A percentile compares a stretch with the other conserved stretches of the same genome.
Evolutionary conservation across 768 basidiomycete species (phyloP).

Genomic region (Trametes coccinea): DNA sequence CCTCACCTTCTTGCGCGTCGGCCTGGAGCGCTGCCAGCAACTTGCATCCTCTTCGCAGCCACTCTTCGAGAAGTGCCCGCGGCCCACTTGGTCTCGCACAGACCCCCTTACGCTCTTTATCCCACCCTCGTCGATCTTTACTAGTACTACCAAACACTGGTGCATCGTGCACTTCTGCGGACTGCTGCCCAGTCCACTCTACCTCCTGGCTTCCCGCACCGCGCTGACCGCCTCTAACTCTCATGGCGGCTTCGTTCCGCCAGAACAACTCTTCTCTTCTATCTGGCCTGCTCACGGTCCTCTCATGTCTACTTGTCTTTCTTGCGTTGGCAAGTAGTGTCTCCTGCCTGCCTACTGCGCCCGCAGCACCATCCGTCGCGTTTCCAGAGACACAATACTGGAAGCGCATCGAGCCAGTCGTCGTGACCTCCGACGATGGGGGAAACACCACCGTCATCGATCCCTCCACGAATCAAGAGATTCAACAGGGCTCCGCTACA

Average conservation of each 20-base stretch:
- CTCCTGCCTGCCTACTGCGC: conserved; percentile 10
- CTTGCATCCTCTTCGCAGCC: neutral
- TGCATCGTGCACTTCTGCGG: conserved; percentile 1
- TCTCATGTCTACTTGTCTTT: conserved; percentile 19
- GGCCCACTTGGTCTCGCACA: neutral
- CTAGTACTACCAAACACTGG: neutral
- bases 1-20: conserved; percentile 3
- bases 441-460: conserved; percentile 44
- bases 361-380: neutral
- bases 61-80: neutral
- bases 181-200: neutral
- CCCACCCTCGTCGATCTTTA: conserved; percentile 22
- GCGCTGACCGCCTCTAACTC: conserved; percentile 7
- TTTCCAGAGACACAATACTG: neutral
- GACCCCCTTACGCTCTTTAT: conserved; percentile 10
- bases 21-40: conserved; percentile 9
- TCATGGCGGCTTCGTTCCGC: conserved; percentile 24
- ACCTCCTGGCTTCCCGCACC: conserved; percentile 1
- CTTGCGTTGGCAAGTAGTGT: conserved; percentile 11
- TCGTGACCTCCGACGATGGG: conserved; percentile 34
- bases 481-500: conserved; percentile 56
- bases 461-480: conserved; percentile 40
- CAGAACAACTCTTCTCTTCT: neutral
- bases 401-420: conserved; percentile 15
- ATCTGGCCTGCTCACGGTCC: conserved; percentile 5